Percentiles rank a stretch among this genome's conserved stretches.
phyloP scores from a whole-genome alignment of 1,284 basidiomycete genomes.

The Afroboletus lepidellus region DNA sequence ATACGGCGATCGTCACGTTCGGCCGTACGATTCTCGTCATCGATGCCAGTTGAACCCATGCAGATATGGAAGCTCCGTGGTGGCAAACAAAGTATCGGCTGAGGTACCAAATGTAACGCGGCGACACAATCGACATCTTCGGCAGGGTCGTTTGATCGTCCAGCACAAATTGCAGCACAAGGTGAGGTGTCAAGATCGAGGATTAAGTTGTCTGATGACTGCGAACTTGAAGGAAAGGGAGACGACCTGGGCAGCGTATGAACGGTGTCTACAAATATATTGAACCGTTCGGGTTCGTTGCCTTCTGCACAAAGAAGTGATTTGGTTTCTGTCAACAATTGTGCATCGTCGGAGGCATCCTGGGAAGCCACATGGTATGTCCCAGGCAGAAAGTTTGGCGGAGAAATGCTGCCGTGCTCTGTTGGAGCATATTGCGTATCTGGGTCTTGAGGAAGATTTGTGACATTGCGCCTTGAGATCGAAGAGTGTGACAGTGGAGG shows the following conservation, averaged over 20 bases:
- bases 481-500: not conserved
- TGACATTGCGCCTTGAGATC: not conserved
- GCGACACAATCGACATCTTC: not conserved
- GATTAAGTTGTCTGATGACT: slow-evolving; percentile 15
- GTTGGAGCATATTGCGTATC: not conserved
- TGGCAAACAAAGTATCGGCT: not conserved
- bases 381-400: not conserved
- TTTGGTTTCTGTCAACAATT: not conserved
- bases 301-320: not conserved
- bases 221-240: slow-evolving; percentile 17
- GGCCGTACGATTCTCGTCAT: not conserved
- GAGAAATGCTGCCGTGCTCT: not conserved
- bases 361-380: not conserved
- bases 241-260: slow-evolving; percentile 21
- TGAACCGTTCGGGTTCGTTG: not conserved
- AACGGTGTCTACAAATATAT: not conserved
- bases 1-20: not conserved
- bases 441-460: not conserved
- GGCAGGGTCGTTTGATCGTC: not conserved
- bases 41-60: not conserved
- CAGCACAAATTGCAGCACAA: not conserved
- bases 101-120: not conserved
- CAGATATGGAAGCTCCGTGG: not conserved
- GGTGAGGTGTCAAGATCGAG: slow-evolving; percentile 29
- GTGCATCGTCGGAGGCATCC: slow-evolving; percentile 5